phyloP scores from a whole-genome alignment of 129 eudicot genomes.

The Scalesia atractyloides region DNA sequence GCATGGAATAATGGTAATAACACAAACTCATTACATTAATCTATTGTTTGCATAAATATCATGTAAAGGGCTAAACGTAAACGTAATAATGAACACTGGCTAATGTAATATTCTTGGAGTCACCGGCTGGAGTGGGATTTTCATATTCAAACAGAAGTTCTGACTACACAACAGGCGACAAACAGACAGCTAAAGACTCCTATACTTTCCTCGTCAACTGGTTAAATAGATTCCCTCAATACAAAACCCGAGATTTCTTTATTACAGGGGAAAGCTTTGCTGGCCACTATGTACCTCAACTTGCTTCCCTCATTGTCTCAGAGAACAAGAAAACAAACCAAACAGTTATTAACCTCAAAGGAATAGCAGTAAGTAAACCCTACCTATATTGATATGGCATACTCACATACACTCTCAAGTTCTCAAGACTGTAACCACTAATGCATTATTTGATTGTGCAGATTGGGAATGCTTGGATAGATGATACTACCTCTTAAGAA shows the following conservation, averaged over 20 bases:
- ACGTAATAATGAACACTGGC: conserved; percentile 34
- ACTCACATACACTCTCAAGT: too few relatives aligned
- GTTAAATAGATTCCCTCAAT: conserved; percentile 54
- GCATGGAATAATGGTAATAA: conserved; percentile 44
- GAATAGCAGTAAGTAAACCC: conserved; percentile 43
- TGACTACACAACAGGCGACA: conserved; percentile 45
- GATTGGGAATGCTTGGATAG: conserved; percentile 47
- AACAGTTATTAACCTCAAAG: conserved; percentile 41
- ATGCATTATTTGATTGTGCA: conserved; percentile 15
- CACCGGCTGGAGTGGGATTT: conserved; percentile 66
- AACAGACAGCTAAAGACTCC: conserved; percentile 49
- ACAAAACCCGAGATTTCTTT: conserved; percentile 43
- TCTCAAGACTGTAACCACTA: neutral
- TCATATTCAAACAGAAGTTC: conserved; percentile 51
- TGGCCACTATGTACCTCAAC: conserved; percentile 46
- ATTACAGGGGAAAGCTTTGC: conserved; percentile 59
- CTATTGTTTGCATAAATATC: neutral
- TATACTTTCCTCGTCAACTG: conserved; percentile 49
- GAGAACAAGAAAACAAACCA: conserved; percentile 40
- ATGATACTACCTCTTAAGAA: conserved; percentile 17
- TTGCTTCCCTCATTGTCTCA: conserved; percentile 42
- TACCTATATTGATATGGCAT: neutral
- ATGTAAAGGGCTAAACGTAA: conserved; percentile 1
- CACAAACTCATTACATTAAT: neutral
- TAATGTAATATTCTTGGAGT: conserved; percentile 52